Evolutionary conservation across 352 stramenopile species (phyloP).

Genomic region (Phytophthora pistaciae): DNA sequence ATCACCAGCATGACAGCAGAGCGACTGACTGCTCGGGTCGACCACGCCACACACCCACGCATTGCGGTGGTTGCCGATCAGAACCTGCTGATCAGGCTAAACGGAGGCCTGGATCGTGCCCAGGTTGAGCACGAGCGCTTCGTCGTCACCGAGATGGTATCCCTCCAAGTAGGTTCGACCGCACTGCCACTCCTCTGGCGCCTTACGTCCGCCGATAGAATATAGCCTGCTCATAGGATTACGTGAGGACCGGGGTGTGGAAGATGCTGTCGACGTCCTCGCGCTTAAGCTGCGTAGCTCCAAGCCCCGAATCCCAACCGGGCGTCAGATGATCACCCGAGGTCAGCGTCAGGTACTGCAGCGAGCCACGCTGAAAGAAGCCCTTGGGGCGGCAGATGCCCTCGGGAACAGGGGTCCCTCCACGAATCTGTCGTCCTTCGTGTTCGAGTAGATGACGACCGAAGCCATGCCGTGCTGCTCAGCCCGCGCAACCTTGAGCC

Average conservation of each 20-base stretch:
- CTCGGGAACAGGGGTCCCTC: too few species aligned
- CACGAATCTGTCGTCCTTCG: too few species aligned
- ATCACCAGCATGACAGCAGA: slow-evolving; percentile 74
- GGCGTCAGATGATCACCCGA: too few species aligned
- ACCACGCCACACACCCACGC: slow-evolving; percentile 81
- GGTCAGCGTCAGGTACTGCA: too few species aligned
- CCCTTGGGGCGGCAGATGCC: too few species aligned
- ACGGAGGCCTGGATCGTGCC: slow-evolving; percentile 40
- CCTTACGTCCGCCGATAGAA: slow-evolving; percentile 54
- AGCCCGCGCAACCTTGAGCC: too few species aligned
- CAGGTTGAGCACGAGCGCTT: slow-evolving; percentile 41
- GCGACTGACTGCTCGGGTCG: slow-evolving; percentile 69
- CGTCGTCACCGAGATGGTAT: slow-evolving; percentile 70
- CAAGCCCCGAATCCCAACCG: too few species aligned
- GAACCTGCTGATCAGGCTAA: slow-evolving; percentile 48
- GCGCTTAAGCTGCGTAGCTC: slow-evolving; percentile 43
- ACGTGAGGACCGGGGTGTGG: slow-evolving; percentile 59
- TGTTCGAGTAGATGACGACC: too few species aligned
- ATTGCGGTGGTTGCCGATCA: slow-evolving; percentile 84
- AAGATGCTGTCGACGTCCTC: slow-evolving; percentile 54
- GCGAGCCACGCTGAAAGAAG: too few species aligned
- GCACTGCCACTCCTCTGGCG: slow-evolving; percentile 55
- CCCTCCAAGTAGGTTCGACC: slow-evolving; percentile 48
- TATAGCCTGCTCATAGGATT: slow-evolving; percentile 77
- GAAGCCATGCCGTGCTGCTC: too few species aligned